These are phyloP conservation scores for Malus hybrid DNA, from an alignment of 331 rosid species.

Conservation along the genomic window DNA sequence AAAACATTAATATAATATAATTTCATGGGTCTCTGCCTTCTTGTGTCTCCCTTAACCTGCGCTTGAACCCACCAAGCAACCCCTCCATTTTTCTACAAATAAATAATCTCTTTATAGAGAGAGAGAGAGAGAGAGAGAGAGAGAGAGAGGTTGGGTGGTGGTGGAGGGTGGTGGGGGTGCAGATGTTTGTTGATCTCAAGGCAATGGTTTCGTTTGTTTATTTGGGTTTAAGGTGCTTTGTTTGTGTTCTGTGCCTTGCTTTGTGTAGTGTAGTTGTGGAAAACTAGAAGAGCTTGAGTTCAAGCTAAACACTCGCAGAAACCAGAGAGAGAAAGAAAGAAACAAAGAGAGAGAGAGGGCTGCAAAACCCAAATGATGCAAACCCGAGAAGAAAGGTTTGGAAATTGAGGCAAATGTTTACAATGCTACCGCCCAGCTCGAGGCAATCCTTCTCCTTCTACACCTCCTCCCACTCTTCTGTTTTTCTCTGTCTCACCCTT, in stretches of 20 bases:
- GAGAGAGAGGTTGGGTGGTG: constrained; percentile 36
- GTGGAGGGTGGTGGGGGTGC: constrained; percentile 33
- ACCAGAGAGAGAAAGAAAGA: background rate
- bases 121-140: constrained; percentile 12
- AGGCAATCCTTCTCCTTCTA: constrained; percentile 31
- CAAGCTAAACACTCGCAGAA: constrained; percentile 22
- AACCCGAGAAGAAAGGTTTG: constrained; percentile 47
- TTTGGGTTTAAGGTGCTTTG: background rate
- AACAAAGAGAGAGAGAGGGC: constrained; percentile 20
- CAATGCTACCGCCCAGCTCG: constrained; percentile 32
- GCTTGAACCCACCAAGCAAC: constrained; percentile 29
- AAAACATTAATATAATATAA: background rate
- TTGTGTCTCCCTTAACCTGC: background rate
- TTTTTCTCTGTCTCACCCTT: constrained; percentile 29
- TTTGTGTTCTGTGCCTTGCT: constrained; percentile 9
- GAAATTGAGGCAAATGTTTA: constrained; percentile 55
- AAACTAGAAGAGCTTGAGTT: constrained; percentile 57
- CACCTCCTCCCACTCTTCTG: constrained; percentile 22
- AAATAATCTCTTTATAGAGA: constrained; percentile 5
- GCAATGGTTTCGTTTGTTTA: constrained; percentile 20
- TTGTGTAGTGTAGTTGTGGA: constrained; percentile 8
- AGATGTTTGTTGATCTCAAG: constrained; percentile 66
- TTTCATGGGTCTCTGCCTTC: constrained; percentile 4
- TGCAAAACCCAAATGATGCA: constrained; percentile 66
- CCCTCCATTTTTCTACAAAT: constrained; percentile 22